Evolutionary conservation across 2,329 filamentous ascomycete species (phyloP).

Genomic region (Cladobotryum protrusum): DNA sequence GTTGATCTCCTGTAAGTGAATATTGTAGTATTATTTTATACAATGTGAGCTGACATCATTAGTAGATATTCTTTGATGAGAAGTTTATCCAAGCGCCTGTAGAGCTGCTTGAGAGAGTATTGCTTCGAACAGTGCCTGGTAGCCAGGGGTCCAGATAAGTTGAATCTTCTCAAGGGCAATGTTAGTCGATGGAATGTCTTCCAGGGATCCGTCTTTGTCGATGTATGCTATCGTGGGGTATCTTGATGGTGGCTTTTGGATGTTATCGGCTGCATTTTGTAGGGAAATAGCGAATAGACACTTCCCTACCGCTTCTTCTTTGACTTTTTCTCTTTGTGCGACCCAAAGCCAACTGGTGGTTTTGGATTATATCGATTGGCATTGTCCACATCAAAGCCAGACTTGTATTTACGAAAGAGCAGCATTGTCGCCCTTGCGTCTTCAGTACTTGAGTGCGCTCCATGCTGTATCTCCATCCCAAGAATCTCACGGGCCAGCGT

Average conservation of each 20-base stretch:
- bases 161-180: no score
- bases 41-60: slow-evolving; percentile 68
- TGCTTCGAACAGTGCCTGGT: slow-evolving; percentile 43
- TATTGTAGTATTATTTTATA: slow-evolving; percentile 61
- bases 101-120: slow-evolving; percentile 66
- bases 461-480: slow-evolving; percentile 56
- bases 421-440: slow-evolving; percentile 90
- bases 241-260: neutral
- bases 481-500: slow-evolving; percentile 52
- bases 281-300: neutral
- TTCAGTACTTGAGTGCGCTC: slow-evolving; percentile 60
- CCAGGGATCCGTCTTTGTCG: no score
- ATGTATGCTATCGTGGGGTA: no score
- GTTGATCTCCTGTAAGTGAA: neutral
- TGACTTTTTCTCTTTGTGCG: slow-evolving; percentile 33
- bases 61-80: slow-evolving; percentile 65
- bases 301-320: slow-evolving; percentile 33
- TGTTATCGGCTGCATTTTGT: neutral
- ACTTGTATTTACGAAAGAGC: slow-evolving; percentile 76
- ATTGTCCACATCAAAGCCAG: slow-evolving; percentile 77
- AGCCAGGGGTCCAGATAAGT: no score
- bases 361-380: slow-evolving; percentile 55
- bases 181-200: no score
- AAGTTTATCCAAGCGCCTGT: slow-evolving; percentile 63
- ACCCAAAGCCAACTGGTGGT: slow-evolving; percentile 12